These are phyloP conservation scores for Malassezia dermatis DNA, from an alignment of 1,284 basidiomycete species.

Conservation along the genomic window DNA sequence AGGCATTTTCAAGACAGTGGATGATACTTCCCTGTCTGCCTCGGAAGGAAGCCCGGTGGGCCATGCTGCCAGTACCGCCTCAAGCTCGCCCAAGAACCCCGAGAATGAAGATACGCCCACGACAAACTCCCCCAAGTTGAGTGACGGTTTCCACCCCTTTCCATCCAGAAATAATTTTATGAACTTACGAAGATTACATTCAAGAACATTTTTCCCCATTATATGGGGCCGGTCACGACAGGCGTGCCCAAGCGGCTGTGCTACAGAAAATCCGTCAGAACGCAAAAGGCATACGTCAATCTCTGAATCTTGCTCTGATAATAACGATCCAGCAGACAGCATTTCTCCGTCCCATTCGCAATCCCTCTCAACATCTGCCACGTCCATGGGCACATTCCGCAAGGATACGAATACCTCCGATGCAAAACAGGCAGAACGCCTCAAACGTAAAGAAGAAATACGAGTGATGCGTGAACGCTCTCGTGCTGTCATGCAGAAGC, in stretches of 20 bases:
- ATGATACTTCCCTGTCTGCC: background rate
- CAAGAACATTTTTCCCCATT: background rate
- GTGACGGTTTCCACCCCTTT: background rate
- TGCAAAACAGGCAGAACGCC: conserved; percentile 71
- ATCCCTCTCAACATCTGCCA: background rate
- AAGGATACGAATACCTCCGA: background rate
- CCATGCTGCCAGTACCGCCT: background rate
- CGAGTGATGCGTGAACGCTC: conserved; percentile 67
- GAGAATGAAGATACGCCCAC: background rate
- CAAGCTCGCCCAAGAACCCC: background rate
- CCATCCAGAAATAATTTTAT: background rate
- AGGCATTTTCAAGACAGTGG: background rate
- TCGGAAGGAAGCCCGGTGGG: background rate
- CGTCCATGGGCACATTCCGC: background rate
- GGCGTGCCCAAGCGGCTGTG: background rate
- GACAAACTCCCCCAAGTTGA: background rate
- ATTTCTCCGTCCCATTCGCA: background rate
- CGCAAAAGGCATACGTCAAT: background rate
- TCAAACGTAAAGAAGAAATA: conserved; percentile 67
- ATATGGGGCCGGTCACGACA: background rate
- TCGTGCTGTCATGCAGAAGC: conserved; percentile 87
- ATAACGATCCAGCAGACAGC: background rate
- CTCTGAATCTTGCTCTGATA: background rate
- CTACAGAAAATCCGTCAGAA: background rate
- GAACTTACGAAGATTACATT: background rate